Evolutionary conservation across 345 rosid species (phyloP).

Genomic region (Populus alba): DNA sequence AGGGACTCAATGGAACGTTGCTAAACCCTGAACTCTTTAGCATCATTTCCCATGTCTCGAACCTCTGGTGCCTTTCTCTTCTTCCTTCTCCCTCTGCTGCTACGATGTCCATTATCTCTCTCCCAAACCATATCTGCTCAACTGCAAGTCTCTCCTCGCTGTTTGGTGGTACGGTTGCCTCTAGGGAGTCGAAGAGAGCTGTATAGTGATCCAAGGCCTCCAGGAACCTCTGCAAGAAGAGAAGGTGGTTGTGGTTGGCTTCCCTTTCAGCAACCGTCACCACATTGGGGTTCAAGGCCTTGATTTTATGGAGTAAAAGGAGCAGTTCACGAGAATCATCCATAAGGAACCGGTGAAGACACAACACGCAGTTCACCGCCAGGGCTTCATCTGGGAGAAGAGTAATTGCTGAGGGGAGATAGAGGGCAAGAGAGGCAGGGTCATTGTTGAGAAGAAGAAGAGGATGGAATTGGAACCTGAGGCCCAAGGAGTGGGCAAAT

Average conservation of each 20-base stretch:
- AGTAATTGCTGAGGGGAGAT: slow-evolving; percentile 47
- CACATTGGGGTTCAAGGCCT: slow-evolving; percentile 63
- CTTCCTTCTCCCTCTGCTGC: slow-evolving; percentile 59
- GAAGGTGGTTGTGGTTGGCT: slow-evolving; percentile 62
- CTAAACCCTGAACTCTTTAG: slow-evolving; percentile 61
- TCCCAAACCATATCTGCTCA: slow-evolving; percentile 86
- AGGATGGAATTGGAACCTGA: slow-evolving; percentile 75
- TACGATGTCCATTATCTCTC: slow-evolving; percentile 72
- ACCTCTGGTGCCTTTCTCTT: slow-evolving; percentile 57
- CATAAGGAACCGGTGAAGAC: slow-evolving; percentile 57
- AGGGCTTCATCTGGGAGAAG: slow-evolving; percentile 60
- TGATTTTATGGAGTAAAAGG: slow-evolving; percentile 57
- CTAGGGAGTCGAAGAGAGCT: slow-evolving; percentile 77
- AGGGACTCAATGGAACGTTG: slow-evolving; percentile 72
- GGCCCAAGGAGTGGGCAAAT: slow-evolving; percentile 80
- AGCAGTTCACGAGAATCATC: slow-evolving; percentile 49
- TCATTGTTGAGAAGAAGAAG: slow-evolving; percentile 57
- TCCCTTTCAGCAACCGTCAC: slow-evolving; percentile 82
- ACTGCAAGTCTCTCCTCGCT: slow-evolving; percentile 76
- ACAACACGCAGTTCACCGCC: slow-evolving; percentile 73
- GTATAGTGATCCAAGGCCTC: slow-evolving; percentile 81
- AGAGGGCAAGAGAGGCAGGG: slow-evolving; percentile 38
- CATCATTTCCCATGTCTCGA: slow-evolving; percentile 71
- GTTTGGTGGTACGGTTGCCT: slow-evolving; percentile 87
- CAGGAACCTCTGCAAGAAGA: slow-evolving; percentile 65